Percentiles rank a stretch among this genome's conserved stretches.
Evolutionary conservation across 345 rosid genomes (phyloP).

Genomic region (Lenwebbia sp.): DNA sequence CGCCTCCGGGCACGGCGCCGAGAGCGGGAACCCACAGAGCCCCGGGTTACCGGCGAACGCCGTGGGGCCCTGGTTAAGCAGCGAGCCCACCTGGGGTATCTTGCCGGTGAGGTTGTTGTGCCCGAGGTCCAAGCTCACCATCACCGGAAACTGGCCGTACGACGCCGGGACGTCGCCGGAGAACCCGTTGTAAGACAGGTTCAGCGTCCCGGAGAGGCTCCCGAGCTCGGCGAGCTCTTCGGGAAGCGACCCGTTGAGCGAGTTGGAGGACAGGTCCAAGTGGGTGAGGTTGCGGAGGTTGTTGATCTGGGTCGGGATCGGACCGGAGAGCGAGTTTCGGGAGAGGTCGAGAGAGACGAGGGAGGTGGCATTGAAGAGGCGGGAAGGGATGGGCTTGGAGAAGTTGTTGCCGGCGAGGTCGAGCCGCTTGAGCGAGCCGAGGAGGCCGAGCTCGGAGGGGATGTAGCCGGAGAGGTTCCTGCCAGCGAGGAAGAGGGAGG

Average conservation of each 20-base stretch:
- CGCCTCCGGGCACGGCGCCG: slow-evolving; percentile 47
- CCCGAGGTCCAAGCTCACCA: slow-evolving; percentile 75
- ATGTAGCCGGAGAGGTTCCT: slow-evolving; percentile 70
- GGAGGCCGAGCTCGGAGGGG: slow-evolving; percentile 84
- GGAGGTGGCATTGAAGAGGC: slow-evolving; percentile 81
- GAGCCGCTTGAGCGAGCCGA: slow-evolving; percentile 68
- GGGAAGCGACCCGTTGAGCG: slow-evolving; percentile 65
- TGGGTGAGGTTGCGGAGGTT: slow-evolving; percentile 38
- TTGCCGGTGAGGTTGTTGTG: slow-evolving; percentile 76
- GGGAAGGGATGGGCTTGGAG: slow-evolving; percentile 64
- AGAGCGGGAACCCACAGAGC: slow-evolving; percentile 87
- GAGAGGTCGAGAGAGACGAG: slow-evolving; percentile 67
- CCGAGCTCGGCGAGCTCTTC: slow-evolving; percentile 42
- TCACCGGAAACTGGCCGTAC: slow-evolving; percentile 60
- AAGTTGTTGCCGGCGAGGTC: slow-evolving; percentile 71
- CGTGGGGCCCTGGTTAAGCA: slow-evolving; percentile 92
- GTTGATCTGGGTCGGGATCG: slow-evolving; percentile 42
- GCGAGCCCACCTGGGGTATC: slow-evolving; percentile 75
- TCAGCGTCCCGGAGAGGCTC: slow-evolving; percentile 59
- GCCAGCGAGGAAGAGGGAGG: slow-evolving; percentile 59
- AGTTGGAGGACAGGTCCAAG: slow-evolving; percentile 65
- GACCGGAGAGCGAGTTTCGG: slow-evolving; percentile 58
- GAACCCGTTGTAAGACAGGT: slow-evolving; percentile 58
- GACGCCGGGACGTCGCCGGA: slow-evolving; percentile 66
- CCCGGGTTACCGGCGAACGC: slow-evolving; percentile 74